Base-by-base conservation (phyloP, 192 early-diverging fungal species). In the Umbelopsis vinacea region DNA sequence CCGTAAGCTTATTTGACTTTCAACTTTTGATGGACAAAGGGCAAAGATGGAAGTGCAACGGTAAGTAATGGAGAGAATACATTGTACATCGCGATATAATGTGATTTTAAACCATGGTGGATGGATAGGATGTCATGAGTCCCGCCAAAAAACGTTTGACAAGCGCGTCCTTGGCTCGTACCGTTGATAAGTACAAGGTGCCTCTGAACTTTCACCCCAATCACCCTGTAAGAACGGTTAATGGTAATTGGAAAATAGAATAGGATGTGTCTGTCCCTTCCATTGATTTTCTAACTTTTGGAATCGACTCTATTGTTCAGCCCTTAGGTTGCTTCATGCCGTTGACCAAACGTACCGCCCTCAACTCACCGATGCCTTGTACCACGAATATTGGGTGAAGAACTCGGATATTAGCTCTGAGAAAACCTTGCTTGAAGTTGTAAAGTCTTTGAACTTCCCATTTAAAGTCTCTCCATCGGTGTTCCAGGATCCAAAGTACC, bases 301-400 rank as follows among this genome's bases (percentile, higher is more conserved):
- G 29, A 29, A 3, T 29, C 29, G 3, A 29, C 29, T 29, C 29
- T 29, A 29, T 29, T 3, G 29, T 29, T 29, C 26, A 75, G 74
- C 74, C 8, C 66, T 75, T 38, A 50, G 73, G 45, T 48, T 75
- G 8, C 66, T 75, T 6, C 68, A 74, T 46, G 67, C 73, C 9
- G 46, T 66, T 11, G 19, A 69, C 12, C 50, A 55, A n/a, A 26
- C 74, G 21, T 33, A 75, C 24, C 74, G 74, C 10, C 68, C 9
- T 22, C 23, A 52, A n/a, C 67, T 75, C 9, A 70, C 74, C 10
- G 67, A 75, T 55, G 74, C 74, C 11, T 52, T 75, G n/a, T 75
- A 75, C 26, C 66, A 70, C 19, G 43, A 35, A 37, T 75, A 75
- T 45, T 75, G 74, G 67, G 54, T 75, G 19, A 26, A 75, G 17